A percentile compares a stretch with the other conserved stretches of the same genome.
phyloP scores from a whole-genome alignment of 208 protist genomes.

The Phytomonas sp. region DNA sequence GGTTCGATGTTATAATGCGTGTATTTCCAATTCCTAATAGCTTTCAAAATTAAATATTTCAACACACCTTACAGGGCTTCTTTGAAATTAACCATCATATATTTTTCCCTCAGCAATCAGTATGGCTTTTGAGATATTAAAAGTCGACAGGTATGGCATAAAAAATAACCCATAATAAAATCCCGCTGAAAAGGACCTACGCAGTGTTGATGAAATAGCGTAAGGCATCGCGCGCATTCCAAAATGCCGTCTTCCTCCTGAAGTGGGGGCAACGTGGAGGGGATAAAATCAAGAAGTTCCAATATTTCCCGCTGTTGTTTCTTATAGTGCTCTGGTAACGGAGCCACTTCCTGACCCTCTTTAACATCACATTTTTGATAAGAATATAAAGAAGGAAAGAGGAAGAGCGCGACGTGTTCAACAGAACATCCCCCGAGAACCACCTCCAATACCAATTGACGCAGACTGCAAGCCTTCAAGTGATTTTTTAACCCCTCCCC shows the following conservation, averaged over 20 bases:
- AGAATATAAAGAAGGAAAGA: neutral
- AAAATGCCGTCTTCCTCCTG: conserved; percentile 60
- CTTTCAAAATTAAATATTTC: neutral
- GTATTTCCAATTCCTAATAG: neutral
- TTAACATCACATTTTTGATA: neutral
- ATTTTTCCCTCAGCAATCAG: neutral
- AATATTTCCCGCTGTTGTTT: neutral
- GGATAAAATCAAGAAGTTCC: conserved; percentile 2
- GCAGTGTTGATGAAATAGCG: conserved; percentile 69
- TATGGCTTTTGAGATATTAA: neutral
- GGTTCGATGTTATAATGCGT: neutral
- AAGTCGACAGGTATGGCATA: conserved; percentile 74
- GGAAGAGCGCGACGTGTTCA: neutral
- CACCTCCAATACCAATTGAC: neutral
- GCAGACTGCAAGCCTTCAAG: neutral
- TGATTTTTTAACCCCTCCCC: neutral
- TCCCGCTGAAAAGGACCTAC: conserved; percentile 59
- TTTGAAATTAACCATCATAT: neutral
- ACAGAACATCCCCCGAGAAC: neutral
- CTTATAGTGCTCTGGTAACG: neutral
- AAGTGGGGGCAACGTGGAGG: conserved; percentile 16
- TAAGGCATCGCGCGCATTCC: conserved; percentile 68
- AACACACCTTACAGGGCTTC: neutral
- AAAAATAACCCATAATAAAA: conserved; percentile 30
- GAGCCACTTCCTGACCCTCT: neutral